Percentiles rank a stretch among this genome's conserved stretches.
phyloP scores from a whole-genome alignment of 2,329 filamentous ascomycete species.

The Aspergillus sergii region DNA sequence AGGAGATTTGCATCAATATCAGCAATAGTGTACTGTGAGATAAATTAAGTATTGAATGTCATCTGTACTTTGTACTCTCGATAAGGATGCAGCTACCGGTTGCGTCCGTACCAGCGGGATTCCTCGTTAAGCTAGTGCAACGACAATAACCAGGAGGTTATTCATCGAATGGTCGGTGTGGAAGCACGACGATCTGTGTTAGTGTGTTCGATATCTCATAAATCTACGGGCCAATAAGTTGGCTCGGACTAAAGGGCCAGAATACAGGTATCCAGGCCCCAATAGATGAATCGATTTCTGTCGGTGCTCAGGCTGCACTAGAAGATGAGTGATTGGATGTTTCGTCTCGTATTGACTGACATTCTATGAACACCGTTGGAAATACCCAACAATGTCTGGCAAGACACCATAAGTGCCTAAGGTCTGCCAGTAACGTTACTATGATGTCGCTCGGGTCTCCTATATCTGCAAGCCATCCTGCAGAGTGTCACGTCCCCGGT shows the following conservation, averaged over 20 bases:
- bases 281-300: slow-evolving; percentile 16
- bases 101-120: not conserved
- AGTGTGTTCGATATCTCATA: slow-evolving; percentile 13
- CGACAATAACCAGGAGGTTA: slow-evolving; percentile 8
- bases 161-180: slow-evolving; percentile 22
- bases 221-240: slow-evolving; percentile 9
- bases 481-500: not conserved
- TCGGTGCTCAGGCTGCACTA: slow-evolving; percentile 6
- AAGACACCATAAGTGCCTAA: slow-evolving; percentile 3
- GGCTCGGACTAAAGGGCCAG: not conserved
- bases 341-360: not conserved
- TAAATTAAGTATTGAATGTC: slow-evolving; percentile 13
- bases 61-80: not conserved
- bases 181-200: slow-evolving; percentile 11
- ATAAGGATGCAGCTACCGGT: not conserved
- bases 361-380: not conserved
- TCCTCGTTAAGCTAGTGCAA: not conserved
- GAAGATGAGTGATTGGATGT: not conserved
- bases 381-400: not conserved
- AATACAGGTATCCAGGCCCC: slow-evolving; percentile 6
- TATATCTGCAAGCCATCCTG: slow-evolving; percentile 8
- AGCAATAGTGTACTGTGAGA: slow-evolving; percentile 16
- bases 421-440: not conserved
- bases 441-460: not conserved
- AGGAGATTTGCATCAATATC: slow-evolving; percentile 11